Percentiles rank a stretch among this genome's conserved stretches.
These are phyloP conservation scores for Kwoniella sp. DNA, from an alignment of 768 basidiomycete species.

Conservation along the genomic window DNA sequence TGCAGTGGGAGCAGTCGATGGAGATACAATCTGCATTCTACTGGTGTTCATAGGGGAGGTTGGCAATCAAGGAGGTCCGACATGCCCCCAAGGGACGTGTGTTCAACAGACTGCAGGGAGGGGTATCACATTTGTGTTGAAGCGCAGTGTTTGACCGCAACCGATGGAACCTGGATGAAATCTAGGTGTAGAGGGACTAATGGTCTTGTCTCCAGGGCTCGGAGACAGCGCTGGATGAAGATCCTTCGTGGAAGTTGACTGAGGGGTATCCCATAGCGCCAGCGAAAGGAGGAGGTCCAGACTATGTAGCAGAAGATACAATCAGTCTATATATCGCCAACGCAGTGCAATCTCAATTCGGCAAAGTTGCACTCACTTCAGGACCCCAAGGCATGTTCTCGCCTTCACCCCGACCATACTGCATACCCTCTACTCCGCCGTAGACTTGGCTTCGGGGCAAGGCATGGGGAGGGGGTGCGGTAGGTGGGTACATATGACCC, in stretches of 20 bases:
- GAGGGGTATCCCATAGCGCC: slow-evolving; percentile 22
- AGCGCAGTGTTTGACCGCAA: too few relatives aligned
- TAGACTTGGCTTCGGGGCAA: slow-evolving; percentile 28
- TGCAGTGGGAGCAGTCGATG: too few relatives aligned
- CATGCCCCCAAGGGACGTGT: too few relatives aligned
- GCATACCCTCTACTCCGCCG: slow-evolving; percentile 16
- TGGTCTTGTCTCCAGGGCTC: slow-evolving; percentile 28
- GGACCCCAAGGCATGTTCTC: slow-evolving; percentile 31
- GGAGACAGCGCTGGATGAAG: slow-evolving; percentile 4
- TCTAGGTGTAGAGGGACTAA: background rate
- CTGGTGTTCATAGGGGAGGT: too few relatives aligned
- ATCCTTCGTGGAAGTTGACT: slow-evolving; percentile 22
- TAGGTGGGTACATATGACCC: slow-evolving; percentile 30
- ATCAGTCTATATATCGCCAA: background rate
- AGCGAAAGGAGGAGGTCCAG: slow-evolving; percentile 32
- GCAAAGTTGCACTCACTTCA: slow-evolving; percentile 18
- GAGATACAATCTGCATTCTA: too few relatives aligned
- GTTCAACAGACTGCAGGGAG: too few relatives aligned
- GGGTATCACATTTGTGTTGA: too few relatives aligned
- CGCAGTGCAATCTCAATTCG: too few relatives aligned
- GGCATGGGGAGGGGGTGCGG: slow-evolving; percentile 30
- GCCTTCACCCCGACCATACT: slow-evolving; percentile 24
- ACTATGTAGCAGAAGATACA: slow-evolving; percentile 4
- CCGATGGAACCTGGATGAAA: too few relatives aligned
- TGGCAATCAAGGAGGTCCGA: too few relatives aligned